Conservation (phyloP, 306 rosid genomes). For the Prosopis cineraria region DNA sequence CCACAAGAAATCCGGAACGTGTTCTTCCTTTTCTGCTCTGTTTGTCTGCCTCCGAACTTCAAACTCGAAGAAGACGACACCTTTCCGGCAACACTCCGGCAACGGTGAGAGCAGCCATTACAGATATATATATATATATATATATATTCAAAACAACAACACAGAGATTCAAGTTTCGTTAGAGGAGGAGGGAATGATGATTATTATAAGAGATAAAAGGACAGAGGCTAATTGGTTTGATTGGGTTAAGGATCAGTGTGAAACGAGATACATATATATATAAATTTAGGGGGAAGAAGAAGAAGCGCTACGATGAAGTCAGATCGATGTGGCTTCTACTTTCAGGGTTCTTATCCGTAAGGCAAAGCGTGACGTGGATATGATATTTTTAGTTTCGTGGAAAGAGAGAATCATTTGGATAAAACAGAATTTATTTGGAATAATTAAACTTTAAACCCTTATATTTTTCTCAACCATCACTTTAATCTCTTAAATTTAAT, state of each 20-base stretch:
- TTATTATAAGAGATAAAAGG: constrained; percentile 36
- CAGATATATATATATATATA: no score
- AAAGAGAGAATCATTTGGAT: not conserved
- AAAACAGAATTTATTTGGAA: not conserved
- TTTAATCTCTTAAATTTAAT: no score
- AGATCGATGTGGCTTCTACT: not conserved
- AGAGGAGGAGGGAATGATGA: not conserved
- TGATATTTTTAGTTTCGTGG: not conserved
- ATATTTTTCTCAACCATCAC: no score
- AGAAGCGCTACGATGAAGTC: not conserved
- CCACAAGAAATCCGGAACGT: constrained; percentile 46
- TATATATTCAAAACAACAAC: no score
- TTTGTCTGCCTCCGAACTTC: constrained; percentile 36
- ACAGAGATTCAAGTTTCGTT: no score
- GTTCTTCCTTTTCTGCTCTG: constrained; percentile 29
- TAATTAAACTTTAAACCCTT: no score
- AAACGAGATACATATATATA: not conserved
- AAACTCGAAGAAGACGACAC: constrained; percentile 57
- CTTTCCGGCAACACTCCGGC: constrained; percentile 53
- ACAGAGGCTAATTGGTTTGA: constrained; percentile 36
- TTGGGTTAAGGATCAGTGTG: not conserved
- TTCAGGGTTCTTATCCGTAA: constrained; percentile 58
- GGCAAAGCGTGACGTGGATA: constrained; percentile 39
- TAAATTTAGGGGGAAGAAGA: constrained; percentile 24
- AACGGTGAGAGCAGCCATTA: constrained; percentile 57